Base-by-base conservation (phyloP, 331 rosid genomes). In the Pyrus hybrid region DNA sequence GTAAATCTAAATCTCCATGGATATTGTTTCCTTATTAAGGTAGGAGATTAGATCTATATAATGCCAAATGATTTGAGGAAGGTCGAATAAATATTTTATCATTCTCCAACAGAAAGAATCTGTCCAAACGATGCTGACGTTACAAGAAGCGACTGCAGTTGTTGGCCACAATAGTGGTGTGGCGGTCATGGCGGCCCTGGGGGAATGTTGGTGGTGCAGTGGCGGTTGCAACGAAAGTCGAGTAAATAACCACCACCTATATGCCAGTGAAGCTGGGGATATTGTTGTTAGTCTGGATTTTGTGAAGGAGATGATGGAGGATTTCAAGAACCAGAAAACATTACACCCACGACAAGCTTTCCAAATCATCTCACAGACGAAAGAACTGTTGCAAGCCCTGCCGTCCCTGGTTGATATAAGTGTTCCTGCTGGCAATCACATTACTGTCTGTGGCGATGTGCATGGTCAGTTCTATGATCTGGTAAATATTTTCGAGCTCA, bases 391-490 rank as follows among this genome's bases (percentile, higher is more conserved):
- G 86, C 89, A 71, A 72, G 86, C 86, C 74, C 84, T 90, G 81
- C 97, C 98, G 72, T 93, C 98, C 74, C 92, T 93, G 33, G 98
- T 91, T 54, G 97, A 93, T 73, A 71, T 93, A 77, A 75, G 68
- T 68, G 84, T 92, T 83, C 97, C 89, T 17, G 79, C 87, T 17
- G 97, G 97, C 72, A 90, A 85, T 49, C 97, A 82, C 82, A 89
- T 94, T 77, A 94, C 97, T 69, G 97, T 94, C 74, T 92, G 99
- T 65, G 97, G 99, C 13, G 99, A 94, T 73, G 99, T 94, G 76
- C 99, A 94, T 82, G 99, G 97, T 75, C 99, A 94, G 99, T 94
- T 80, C 84, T 94, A 89, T 35, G 99, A 94, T 80, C 99, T 94
- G 83, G 60, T 94, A 76, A 92, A 94, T 78, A 94, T 94, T 76